A percentile compares a stretch with the other conserved stretches of the same genome.
Conservation (phyloP, 1,139 yeast genomes). For the Pichia sp. region DNA sequence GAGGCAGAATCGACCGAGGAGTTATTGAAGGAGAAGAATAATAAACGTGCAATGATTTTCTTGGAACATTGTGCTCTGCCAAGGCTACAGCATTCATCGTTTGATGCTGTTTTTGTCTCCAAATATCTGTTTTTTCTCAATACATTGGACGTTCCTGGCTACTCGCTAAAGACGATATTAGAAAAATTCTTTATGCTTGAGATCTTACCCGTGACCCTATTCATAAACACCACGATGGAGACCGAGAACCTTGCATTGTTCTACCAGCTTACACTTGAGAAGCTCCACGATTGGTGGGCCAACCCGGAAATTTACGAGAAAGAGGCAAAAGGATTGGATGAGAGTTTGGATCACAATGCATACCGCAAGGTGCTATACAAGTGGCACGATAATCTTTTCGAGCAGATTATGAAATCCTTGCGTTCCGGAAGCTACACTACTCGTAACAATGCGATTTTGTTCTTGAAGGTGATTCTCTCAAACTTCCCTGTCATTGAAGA, state of each 20-base stretch:
- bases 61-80: constrained; percentile 71
- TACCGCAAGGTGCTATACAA: constrained; percentile 45
- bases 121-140: constrained; percentile 56
- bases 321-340: constrained; percentile 32
- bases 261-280: constrained; percentile 51
- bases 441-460: constrained; percentile 74
- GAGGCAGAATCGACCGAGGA: constrained; percentile 23
- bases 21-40: constrained; percentile 18
- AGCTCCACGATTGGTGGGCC: constrained; percentile 39
- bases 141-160: constrained; percentile 40
- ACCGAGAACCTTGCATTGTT: constrained; percentile 83
- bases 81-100: constrained; percentile 71
- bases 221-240: constrained; percentile 70
- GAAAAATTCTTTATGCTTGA: constrained; percentile 48
- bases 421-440: constrained; percentile 68
- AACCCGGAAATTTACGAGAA: constrained; percentile 30
- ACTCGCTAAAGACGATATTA: constrained; percentile 43
- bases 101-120: constrained; percentile 75
- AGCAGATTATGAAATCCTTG: constrained; percentile 48
- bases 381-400: constrained; percentile 52
- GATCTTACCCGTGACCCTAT: constrained; percentile 51
- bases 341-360: constrained; percentile 33
- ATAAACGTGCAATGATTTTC: constrained; percentile 22
- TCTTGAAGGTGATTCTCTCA: constrained; percentile 59
- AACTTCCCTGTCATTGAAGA: constrained; percentile 67